These are phyloP conservation scores for Spinellus fusiger DNA, from an alignment of 192 early-diverging fungal species.

Conservation along the genomic window DNA sequence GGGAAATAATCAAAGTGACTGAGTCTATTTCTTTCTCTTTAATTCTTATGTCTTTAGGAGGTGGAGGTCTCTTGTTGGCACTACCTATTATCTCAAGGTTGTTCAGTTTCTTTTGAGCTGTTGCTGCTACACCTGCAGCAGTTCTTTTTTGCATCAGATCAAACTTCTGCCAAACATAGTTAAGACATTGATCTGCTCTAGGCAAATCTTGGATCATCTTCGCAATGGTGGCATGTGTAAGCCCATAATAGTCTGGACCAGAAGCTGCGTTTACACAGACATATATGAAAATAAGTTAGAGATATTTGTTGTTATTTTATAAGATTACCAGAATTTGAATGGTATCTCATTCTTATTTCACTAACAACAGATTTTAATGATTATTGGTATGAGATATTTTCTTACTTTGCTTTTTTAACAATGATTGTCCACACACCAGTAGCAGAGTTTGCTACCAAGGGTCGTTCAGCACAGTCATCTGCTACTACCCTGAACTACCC, in stretches of 20 bases:
- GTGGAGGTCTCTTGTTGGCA: constrained; percentile 30
- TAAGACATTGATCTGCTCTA: constrained; percentile 62
- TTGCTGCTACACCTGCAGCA: constrained; percentile 33
- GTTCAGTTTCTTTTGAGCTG: constrained; percentile 31
- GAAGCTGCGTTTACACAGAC: constrained; percentile 41
- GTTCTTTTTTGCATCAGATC: constrained; percentile 43
- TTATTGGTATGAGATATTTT: not conserved
- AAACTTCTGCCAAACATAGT: constrained; percentile 70
- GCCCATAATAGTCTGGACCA: constrained; percentile 92
- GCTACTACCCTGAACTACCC: constrained; percentile 72
- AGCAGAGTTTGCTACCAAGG: constrained; percentile 73
- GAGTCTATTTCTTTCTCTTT: too few relatives aligned
- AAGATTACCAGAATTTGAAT: constrained; percentile 58
- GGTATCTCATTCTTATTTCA: constrained; percentile 70
- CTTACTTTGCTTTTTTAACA: constrained; percentile 35
- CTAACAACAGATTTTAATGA: constrained; percentile 55
- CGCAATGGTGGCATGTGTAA: constrained; percentile 80
- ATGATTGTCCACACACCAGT: constrained; percentile 90
- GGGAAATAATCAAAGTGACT: too few relatives aligned
- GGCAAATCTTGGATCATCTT: constrained; percentile 91
- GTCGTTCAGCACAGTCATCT: constrained; percentile 67
- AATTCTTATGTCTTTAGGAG: not conserved
- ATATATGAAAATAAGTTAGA: not conserved
- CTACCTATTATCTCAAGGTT: constrained; percentile 33
- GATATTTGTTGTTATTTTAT: not conserved